Evolutionary conservation across 345 rosid species (phyloP).

Genomic region (Pugionium dolabratum): DNA sequence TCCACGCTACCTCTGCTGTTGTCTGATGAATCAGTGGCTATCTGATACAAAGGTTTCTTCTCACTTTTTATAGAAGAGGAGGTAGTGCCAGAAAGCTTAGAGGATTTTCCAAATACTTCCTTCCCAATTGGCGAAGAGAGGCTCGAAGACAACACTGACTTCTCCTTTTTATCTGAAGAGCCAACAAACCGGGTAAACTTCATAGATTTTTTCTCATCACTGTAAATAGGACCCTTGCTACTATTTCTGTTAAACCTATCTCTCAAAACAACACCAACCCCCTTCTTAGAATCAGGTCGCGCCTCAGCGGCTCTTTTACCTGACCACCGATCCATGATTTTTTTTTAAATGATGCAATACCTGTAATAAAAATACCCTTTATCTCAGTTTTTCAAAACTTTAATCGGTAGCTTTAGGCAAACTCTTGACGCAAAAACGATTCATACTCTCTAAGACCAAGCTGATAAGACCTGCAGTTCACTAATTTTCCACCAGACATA

Average conservation of each 20-base stretch:
- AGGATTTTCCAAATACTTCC: constrained; percentile 71
- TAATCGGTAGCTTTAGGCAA: not conserved
- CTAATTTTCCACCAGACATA: not conserved
- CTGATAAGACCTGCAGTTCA: not conserved
- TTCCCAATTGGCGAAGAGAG: constrained; percentile 58
- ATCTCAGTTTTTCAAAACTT: constrained; percentile 7
- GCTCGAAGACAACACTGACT: constrained; percentile 53
- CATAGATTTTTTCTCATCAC: constrained; percentile 53
- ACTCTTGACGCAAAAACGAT: constrained; percentile 1
- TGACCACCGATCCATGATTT: constrained; percentile 72
- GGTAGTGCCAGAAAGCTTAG: constrained; percentile 49
- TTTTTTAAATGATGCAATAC: constrained; percentile 25
- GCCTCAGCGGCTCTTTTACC: constrained; percentile 60
- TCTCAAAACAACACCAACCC: constrained; percentile 56
- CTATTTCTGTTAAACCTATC: constrained; percentile 56
- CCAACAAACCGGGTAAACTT: constrained; percentile 51
- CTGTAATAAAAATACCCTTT: constrained; percentile 39
- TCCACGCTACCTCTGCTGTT: constrained; percentile 54
- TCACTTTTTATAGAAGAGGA: constrained; percentile 34
- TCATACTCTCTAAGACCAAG: not conserved
- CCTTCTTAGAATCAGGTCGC: constrained; percentile 51
- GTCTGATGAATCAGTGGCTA: constrained; percentile 69
- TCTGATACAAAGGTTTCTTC: constrained; percentile 51
- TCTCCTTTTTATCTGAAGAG: constrained; percentile 54
- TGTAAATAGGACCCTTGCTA: constrained; percentile 54